Evolutionary conservation across 371 early-diverging fungal genomes (phyloP).

Genomic region (Vairimorpha apis): DNA sequence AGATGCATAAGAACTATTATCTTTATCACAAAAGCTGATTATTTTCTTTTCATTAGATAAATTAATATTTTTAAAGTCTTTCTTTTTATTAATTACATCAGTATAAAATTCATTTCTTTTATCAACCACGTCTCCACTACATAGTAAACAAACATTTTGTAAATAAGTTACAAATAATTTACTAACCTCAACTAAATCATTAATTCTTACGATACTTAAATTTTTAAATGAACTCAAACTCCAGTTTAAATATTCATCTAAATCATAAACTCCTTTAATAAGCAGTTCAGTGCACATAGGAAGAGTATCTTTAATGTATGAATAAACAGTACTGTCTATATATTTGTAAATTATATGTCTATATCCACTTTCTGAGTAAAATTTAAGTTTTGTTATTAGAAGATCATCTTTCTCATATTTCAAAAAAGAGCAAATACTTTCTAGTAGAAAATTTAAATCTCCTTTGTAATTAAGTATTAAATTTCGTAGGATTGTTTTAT

Average conservation of each 20-base stretch:
- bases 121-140: constrained; percentile 5
- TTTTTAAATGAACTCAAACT: constrained; percentile 11
- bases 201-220: constrained; percentile 3
- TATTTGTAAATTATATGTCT: constrained; percentile 5
- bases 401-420: constrained; percentile 16
- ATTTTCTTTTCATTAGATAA: neutral
- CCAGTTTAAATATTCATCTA: constrained; percentile 13
- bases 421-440: constrained; percentile 38
- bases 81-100: neutral
- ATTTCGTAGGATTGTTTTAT: constrained; percentile 8
- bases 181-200: constrained; percentile 28
- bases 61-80: neutral
- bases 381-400: constrained; percentile 17
- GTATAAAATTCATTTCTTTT: neutral
- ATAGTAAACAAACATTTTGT: neutral
- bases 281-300: neutral
- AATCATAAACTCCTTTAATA: neutral
- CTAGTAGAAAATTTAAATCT: constrained; percentile 39
- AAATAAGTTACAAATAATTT: constrained; percentile 16
- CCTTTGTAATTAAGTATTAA: constrained; percentile 14
- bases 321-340: neutral
- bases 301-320: neutral
- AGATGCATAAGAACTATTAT: too few relatives aligned
- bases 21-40: too few relatives aligned
- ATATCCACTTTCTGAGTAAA: constrained; percentile 5